phyloP scores from a whole-genome alignment of 345 rosid species.

The Populus nigra region DNA sequence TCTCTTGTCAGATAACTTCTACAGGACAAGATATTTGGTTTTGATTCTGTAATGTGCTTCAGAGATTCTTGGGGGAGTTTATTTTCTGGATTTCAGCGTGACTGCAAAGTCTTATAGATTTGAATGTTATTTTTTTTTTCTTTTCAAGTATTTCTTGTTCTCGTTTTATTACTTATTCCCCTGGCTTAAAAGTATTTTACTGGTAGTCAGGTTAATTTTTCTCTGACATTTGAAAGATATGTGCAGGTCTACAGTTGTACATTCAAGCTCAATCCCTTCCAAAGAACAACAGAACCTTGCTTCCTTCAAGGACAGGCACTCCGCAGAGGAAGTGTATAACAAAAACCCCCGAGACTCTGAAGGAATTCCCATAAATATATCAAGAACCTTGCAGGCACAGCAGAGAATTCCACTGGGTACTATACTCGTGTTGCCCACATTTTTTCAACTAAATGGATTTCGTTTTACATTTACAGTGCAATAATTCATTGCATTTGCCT shows the following conservation, averaged over 20 bases:
- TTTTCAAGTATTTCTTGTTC: background rate
- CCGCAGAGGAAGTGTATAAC: constrained; percentile 33
- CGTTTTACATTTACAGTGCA: background rate
- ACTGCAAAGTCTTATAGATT: background rate
- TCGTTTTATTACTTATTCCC: background rate
- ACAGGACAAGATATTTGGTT: background rate
- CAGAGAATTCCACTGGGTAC: constrained; percentile 70
- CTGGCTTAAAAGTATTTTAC: background rate
- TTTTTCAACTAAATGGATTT: background rate
- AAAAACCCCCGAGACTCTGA: constrained; percentile 43
- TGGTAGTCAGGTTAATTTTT: background rate
- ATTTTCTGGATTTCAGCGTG: background rate
- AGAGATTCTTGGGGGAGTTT: background rate
- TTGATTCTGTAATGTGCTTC: background rate
- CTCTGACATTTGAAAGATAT: background rate
- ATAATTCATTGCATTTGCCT: constrained; percentile 10
- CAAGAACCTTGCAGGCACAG: constrained; percentile 45
- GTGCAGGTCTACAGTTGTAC: constrained; percentile 83
- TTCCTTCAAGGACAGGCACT: constrained; percentile 35
- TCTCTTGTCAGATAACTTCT: background rate
- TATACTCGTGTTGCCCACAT: background rate
- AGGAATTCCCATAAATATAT: constrained; percentile 40
- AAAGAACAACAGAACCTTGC: constrained; percentile 43
- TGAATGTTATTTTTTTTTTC: background rate
- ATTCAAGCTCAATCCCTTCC: constrained; percentile 46